Evolutionary conservation across 2,329 filamentous ascomycete genomes (phyloP).

Genomic region (Microdochium nivale): DNA sequence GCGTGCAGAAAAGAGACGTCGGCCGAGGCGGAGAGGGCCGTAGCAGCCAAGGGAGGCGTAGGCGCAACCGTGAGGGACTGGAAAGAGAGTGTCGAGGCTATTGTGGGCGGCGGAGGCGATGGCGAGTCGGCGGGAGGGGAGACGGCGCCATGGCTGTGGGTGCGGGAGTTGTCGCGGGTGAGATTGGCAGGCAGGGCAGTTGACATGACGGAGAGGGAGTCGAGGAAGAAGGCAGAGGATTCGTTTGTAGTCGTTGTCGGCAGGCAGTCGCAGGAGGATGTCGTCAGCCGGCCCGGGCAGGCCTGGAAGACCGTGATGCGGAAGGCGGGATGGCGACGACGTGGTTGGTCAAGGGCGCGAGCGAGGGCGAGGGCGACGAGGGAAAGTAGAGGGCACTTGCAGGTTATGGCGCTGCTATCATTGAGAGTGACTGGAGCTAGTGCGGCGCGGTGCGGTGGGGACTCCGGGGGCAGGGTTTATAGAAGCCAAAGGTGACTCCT

Average conservation of each 20-base stretch:
- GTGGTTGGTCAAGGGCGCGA: background rate
- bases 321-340: background rate
- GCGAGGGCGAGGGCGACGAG: background rate
- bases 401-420: background rate
- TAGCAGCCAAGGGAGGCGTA: background rate
- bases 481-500: too few species aligned
- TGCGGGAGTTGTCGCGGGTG: background rate
- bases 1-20: background rate
- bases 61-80: background rate
- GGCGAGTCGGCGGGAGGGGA: background rate
- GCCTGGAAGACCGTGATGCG: background rate
- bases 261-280: background rate
- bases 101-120: background rate
- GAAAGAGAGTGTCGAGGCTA: background rate
- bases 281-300: background rate
- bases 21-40: background rate
- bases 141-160: background rate
- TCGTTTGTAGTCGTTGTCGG: too few species aligned
- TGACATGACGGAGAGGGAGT: background rate
- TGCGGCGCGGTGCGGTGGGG: too few species aligned
- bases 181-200: background rate
- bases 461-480: too few species aligned
- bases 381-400: background rate
- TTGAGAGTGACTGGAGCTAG: too few species aligned
- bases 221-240: background rate